Evolutionary conservation across 768 basidiomycete species (phyloP).

Genomic region (Lactarius evosmus): DNA sequence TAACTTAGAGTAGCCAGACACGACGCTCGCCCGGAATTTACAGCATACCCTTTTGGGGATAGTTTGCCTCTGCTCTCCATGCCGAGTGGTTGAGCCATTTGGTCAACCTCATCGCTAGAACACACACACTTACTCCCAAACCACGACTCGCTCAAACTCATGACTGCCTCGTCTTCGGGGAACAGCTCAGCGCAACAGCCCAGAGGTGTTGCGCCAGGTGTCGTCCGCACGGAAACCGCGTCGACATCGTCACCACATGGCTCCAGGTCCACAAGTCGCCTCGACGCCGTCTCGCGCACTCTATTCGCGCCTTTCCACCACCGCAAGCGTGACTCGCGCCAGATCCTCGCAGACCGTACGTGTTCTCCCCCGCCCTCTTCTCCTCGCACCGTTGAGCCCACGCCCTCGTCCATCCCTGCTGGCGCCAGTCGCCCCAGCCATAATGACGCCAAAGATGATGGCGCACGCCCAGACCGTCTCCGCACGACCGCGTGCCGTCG

Average conservation of each 20-base stretch:
- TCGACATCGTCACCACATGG: constrained; percentile 23
- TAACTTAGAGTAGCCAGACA: too few species aligned
- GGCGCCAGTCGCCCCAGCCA: constrained; percentile 71
- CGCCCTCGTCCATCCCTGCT: neutral
- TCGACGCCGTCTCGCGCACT: constrained; percentile 65
- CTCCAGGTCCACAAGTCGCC: constrained; percentile 37
- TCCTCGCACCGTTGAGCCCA: neutral
- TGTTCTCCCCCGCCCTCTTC: constrained; percentile 17
- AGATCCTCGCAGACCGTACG: constrained; percentile 75
- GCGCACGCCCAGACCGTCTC: constrained; percentile 65
- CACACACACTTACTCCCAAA: neutral
- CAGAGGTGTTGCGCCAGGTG: constrained; percentile 41
- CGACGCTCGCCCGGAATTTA: too few species aligned
- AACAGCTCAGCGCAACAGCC: constrained; percentile 33
- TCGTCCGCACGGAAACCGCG: constrained; percentile 28
- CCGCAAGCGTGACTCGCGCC: constrained; percentile 65
- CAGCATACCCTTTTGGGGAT: neutral
- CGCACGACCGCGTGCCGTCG: constrained; percentile 42
- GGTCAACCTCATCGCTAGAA: neutral
- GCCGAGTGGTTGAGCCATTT: neutral
- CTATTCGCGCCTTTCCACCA: constrained; percentile 63
- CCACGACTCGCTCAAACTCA: constrained; percentile 14
- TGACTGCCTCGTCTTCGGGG: constrained; percentile 33
- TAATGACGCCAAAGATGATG: constrained; percentile 87
- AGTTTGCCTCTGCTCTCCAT: constrained; percentile 1